Evolutionary conservation across 768 basidiomycete species (phyloP), one percentile per base, ranked within the genome.

Genomic region (Russula foetens): DNA sequence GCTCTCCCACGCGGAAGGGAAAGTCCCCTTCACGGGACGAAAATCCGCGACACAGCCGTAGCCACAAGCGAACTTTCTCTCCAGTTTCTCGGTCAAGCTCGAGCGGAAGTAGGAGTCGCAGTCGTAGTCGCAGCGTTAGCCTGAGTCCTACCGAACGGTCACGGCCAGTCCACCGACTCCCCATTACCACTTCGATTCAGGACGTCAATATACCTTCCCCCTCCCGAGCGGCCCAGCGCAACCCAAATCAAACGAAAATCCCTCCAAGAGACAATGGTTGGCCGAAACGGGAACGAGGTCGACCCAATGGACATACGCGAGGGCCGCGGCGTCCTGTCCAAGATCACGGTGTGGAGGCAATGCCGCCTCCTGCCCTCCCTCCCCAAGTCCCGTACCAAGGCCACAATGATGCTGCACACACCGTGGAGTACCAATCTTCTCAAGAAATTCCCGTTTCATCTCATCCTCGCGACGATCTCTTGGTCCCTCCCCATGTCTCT

Each of bases 151-250:
- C 71, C 33, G 75, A 78, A 26, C 77, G 76, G 35, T 74, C 79
- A 39, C 80, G 78, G 58, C 73, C 84, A 12, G 77, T 86, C 43
- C 86, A 89, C 69, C 81, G 86, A 41, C 75, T 89, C 23, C 87
- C 89, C 38, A 60, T 75, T 17, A 70, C 78, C 15, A 76, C 74
- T 21, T 73, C 78, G 14, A 67, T 77, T 68, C 65, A 75, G 44
- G 71, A 71, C 43, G 62, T 72, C 33, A 50, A 52, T 19, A 29
- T 67, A 17, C 33, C 54, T 7, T 26, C 64, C 14, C 45, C 49
- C 26, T 28, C 56, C 33, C 62, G 56, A 26, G 48, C 57, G 31
- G 43, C 59, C 26, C 55, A 58, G 33, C 51, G 45, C 35, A 56
- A 53, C 23, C 62, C 58, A 45, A 62, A 51, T 26, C 65, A 67